Percentiles rank a stretch among this genome's conserved stretches.
Evolutionary conservation across 1,284 basidiomycete species (phyloP).

Genomic region (Tylopilus orsonianus): DNA sequence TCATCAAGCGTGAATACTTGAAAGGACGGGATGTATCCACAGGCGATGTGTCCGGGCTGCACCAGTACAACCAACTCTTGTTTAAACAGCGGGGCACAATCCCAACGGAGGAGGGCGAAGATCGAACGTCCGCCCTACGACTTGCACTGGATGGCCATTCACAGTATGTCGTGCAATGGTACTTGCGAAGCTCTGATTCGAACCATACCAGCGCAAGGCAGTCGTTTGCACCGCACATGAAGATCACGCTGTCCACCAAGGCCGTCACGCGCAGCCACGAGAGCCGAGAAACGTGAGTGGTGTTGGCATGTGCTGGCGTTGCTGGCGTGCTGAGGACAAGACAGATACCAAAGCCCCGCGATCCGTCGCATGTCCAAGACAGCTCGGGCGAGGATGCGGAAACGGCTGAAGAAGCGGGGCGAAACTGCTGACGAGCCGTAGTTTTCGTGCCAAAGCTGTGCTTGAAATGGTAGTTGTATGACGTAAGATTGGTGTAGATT

Average conservation of each 20-base stretch:
- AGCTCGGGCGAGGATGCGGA: slow-evolving; percentile 56
- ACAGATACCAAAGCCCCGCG: slow-evolving; percentile 57
- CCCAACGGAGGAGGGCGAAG: slow-evolving; percentile 32
- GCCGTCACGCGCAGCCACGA: slow-evolving; percentile 44
- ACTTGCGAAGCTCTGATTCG: slow-evolving; percentile 6
- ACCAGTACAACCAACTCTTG: slow-evolving; percentile 80
- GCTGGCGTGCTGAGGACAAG: slow-evolving; percentile 10
- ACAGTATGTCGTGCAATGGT: slow-evolving; percentile 47
- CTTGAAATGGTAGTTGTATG: slow-evolving; percentile 16
- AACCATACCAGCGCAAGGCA: slow-evolving; percentile 51
- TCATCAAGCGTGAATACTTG: slow-evolving; percentile 79
- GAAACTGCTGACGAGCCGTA: slow-evolving; percentile 12
- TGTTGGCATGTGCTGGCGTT: neutral
- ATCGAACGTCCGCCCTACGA: slow-evolving; percentile 37
- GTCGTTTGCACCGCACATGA: slow-evolving; percentile 71
- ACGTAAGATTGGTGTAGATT: slow-evolving; percentile 25
- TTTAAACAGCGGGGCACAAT: slow-evolving; percentile 47
- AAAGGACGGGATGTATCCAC: slow-evolving; percentile 46
- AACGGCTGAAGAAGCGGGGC: slow-evolving; percentile 38
- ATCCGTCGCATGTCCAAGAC: slow-evolving; percentile 56
- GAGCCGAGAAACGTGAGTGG: slow-evolving; percentile 52
- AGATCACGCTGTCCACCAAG: slow-evolving; percentile 61
- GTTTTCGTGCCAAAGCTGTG: slow-evolving; percentile 26
- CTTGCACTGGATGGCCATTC: slow-evolving; percentile 47
- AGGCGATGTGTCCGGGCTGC: slow-evolving; percentile 51